Base-by-base conservation (phyloP, 202 grass and related monocot genomes). In the Bolboschoenoplectus hybrid region DNA sequence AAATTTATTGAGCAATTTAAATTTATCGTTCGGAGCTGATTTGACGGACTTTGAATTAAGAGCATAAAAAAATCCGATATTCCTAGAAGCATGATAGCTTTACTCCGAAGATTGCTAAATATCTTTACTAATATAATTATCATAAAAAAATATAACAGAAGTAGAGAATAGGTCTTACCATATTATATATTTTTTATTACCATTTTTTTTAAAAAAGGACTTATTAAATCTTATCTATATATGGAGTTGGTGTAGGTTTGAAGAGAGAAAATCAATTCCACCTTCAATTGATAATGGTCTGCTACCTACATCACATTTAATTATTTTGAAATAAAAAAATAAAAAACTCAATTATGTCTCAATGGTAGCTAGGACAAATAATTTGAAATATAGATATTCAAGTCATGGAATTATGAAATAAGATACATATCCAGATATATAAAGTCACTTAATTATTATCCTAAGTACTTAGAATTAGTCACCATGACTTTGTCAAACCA, bases 241-340 rank as follows among this genome's bases (percentile, higher is more conserved):
- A 78, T 14, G 34, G 52, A 58, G 52, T 79, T 17, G 74, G 74
- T 79, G 16, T 3, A 79, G 52, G 52, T 79, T 41, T 79, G 74
- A 79, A 78, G 32, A 57, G 6, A 38, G 36, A 14, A 79, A 41
- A 58, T 41, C 1, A 13, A 4, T 76, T 39, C 74, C 12, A 40
- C 35, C 34, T 58, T 56, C 50, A 10, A 39, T 13, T 40, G 74
- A 41, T 20, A 58, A 79, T 2, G 13, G 3, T 17, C 32, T 79
- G 34, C 74, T 78, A 78, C 26, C 74, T 58, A 57, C 26, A 78
- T 1, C 36, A 57, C 14, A 53, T 79, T 57, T 36, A 56, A 58
- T 19, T 60, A 19, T 19, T 20, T 7, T 40, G 7, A 58, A 56
- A 79, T 58, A 2, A 4, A 11, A 74, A 20, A 49, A 2, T 19